phyloP scores from a whole-genome alignment of 805 yeast genomes.

The Sugiyamaella valdiviana region DNA sequence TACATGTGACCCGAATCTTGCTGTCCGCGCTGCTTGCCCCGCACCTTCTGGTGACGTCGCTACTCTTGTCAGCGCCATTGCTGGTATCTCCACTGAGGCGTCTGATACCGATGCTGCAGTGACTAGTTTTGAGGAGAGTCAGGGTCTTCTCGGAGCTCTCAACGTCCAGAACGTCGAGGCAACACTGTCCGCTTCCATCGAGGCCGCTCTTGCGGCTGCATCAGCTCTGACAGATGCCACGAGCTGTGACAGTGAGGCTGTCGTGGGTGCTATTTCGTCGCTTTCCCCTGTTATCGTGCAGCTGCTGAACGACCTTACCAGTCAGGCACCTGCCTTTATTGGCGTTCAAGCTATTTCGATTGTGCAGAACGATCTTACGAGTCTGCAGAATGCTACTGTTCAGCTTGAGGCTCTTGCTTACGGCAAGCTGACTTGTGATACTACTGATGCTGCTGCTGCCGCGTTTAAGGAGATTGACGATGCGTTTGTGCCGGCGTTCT shows the following conservation, averaged over 20 bases:
- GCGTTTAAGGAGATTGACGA: conserved; percentile 11
- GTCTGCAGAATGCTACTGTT: conserved; percentile 18
- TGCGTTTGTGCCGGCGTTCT: conserved; percentile 10
- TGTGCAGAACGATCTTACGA: conserved; percentile 22
- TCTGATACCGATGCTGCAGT: conserved; percentile 4
- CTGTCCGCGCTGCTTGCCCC: not conserved
- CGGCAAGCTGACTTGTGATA: conserved; percentile 16
- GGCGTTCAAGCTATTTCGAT: conserved; percentile 20
- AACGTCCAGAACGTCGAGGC: conserved; percentile 24
- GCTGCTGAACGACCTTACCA: conserved; percentile 16
- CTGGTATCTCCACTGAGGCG: conserved; percentile 6
- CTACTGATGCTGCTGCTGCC: conserved; percentile 11
- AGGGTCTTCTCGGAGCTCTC: conserved; percentile 29
- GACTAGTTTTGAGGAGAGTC: no score
- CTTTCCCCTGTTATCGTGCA: conserved; percentile 12
- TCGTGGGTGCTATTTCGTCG: conserved; percentile 13
- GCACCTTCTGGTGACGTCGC: conserved; percentile 3
- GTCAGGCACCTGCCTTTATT: conserved; percentile 23
- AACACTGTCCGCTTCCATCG: conserved; percentile 18
- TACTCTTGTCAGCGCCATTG: conserved; percentile 10
- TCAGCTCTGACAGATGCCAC: conserved; percentile 6
- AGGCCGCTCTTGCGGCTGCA: conserved; percentile 6
- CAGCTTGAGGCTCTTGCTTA: conserved; percentile 17
- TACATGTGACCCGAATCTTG: not conserved
- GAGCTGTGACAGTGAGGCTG: conserved; percentile 1